Evolutionary conservation across 1,139 yeast genomes (phyloP), one percentile per base, ranked within the genome.

Genomic region (Scheffersomyces segobiensis): DNA sequence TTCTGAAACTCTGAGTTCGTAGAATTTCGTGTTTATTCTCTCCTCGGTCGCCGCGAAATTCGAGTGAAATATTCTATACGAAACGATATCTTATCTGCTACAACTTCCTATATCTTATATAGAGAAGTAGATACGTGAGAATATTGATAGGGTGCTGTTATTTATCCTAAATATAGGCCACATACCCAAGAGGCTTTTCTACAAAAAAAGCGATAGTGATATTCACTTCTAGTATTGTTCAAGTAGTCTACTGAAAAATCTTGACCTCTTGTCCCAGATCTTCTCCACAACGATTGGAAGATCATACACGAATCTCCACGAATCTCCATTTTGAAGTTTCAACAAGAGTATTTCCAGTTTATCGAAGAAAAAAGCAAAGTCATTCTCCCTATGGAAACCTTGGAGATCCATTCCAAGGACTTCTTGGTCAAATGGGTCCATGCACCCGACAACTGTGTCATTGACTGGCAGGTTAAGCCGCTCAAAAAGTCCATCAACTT

Each of bases 361-460:
- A n/a, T 24, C 26, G 7, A 14, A 32, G 42, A 12, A 32, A 1
- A 7, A 10, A 14, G 42, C 42, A 32, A 12, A 14, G 10, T 12
- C 17, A 7, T 54, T 53, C 20, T 14, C 56, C 57, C 49, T 17
- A 90, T 89, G 96, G 97, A 93, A 72, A 87, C 93, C 1, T 82
- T 95, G 58, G 98, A 93, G 73, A 86, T 95, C 52, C 97, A 93
- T 67, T 88, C 96, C 56, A 90, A 91, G 71, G 90, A 95, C 60
- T 93, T 91, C 69, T 84, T 93, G 63, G 90, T 93, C 67, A 91
- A 93, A 67, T 95, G 98, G 98, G 87, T 93, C 60, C 84, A 87
- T 62, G 91, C 89, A 8, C 88, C 91, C 0, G 88, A 86, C 52
- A 83, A 86, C 60, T 84, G 88, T 42, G 73, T 82, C 24, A 83